Evolutionary conservation across 2,329 filamentous ascomycete species (phyloP).

Genomic region (Penicillium sumatraense): DNA sequence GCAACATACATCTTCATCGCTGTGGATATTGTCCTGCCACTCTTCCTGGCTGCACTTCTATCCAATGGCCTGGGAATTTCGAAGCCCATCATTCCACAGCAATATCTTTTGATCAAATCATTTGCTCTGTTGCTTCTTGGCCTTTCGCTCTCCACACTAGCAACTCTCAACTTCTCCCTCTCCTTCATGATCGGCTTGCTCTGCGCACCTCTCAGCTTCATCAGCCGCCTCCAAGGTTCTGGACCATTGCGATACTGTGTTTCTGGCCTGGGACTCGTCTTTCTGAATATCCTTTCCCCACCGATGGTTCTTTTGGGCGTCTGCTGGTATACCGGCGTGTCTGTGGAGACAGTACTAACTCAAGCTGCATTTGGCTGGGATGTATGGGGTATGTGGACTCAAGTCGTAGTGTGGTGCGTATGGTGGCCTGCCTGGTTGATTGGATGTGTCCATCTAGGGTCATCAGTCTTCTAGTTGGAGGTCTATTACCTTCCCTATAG

Average conservation of each 20-base stretch:
- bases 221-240: conserved; percentile 34
- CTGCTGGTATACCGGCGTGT: conserved; percentile 53
- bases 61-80: conserved; percentile 49
- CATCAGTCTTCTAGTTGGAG: conserved; percentile 40
- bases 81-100: conserved; percentile 63
- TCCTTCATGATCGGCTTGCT: conserved; percentile 83
- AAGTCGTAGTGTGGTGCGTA: conserved; percentile 87
- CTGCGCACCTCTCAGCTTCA: conserved; percentile 78
- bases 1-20: conserved; percentile 64
- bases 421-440: conserved; percentile 94
- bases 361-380: conserved; percentile 86
- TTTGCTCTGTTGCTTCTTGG: conserved; percentile 92
- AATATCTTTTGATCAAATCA: conserved; percentile 80
- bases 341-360: conserved; percentile 64
- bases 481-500: too few species aligned
- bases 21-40: conserved; percentile 62
- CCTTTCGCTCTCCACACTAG: conserved; percentile 87
- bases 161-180: conserved; percentile 93
- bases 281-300: conserved; percentile 67
- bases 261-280: conserved; percentile 47
- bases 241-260: conserved; percentile 28
- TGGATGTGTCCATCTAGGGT: conserved; percentile 48
- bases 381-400: conserved; percentile 86
- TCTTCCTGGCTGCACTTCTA: conserved; percentile 61
- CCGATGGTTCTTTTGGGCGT: conserved; percentile 57